Percentiles rank a stretch among this genome's conserved stretches.
These are phyloP conservation scores for Cordia subcordata DNA, from an alignment of 257 asterid genomes.

Conservation along the genomic window DNA sequence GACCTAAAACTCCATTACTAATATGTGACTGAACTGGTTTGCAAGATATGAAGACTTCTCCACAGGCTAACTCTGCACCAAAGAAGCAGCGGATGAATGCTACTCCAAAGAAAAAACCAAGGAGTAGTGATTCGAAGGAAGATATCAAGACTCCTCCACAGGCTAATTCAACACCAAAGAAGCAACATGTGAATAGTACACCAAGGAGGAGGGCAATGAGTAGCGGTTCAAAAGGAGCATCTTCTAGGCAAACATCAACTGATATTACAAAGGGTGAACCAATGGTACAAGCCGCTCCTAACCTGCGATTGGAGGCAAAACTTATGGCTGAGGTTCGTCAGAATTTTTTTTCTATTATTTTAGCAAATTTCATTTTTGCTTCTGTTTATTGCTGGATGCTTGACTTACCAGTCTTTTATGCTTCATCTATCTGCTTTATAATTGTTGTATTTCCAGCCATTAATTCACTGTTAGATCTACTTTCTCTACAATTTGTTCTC, in stretches of 20 bases:
- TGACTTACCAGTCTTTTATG: neutral
- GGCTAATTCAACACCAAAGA: slow-evolving; percentile 57
- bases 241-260: slow-evolving; percentile 37
- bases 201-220: slow-evolving; percentile 46
- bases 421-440: neutral
- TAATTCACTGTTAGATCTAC: too few relatives aligned
- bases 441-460: too few relatives aligned
- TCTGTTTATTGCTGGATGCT: neutral
- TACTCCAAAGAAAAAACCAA: slow-evolving; percentile 48
- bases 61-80: slow-evolving; percentile 53
- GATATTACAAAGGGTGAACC: slow-evolving; percentile 49
- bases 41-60: slow-evolving; percentile 57
- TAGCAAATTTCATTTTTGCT: slow-evolving; percentile 2
- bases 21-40: slow-evolving; percentile 10
- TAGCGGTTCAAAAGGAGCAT: slow-evolving; percentile 34
- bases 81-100: slow-evolving; percentile 38
- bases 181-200: slow-evolving; percentile 38
- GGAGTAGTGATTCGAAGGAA: slow-evolving; percentile 35
- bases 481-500: neutral
- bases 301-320: slow-evolving; percentile 80
- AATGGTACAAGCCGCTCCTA: slow-evolving; percentile 43
- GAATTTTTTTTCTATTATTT: slow-evolving; percentile 8
- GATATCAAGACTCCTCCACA: slow-evolving; percentile 34
- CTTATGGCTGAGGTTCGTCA: slow-evolving; percentile 67
- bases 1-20: slow-evolving; percentile 3